A percentile compares a stretch with the other conserved stretches of the same genome.
These are phyloP conservation scores for Boletus rubropictus DNA, from an alignment of 768 basidiomycete species.

Conservation along the genomic window DNA sequence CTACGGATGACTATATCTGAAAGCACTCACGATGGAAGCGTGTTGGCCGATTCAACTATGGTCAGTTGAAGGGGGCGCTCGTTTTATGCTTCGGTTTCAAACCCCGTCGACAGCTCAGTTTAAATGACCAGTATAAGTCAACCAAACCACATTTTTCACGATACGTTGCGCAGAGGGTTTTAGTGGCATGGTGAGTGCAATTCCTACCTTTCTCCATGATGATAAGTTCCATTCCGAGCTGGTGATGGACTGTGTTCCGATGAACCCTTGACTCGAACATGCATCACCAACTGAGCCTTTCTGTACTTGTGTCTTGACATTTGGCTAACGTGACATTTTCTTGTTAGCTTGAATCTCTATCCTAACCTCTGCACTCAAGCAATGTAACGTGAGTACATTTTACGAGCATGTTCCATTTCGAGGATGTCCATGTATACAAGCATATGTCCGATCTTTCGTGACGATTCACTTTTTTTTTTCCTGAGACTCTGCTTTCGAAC, in stretches of 20 bases:
- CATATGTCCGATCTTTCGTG: conserved; percentile 68
- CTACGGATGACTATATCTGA: neutral
- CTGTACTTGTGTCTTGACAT: conserved; percentile 17
- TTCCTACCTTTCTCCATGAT: conserved; percentile 38
- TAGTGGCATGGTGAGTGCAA: conserved; percentile 30
- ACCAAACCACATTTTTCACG: neutral
- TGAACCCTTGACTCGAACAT: conserved; percentile 74
- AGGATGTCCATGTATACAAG: conserved; percentile 61
- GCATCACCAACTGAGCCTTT: conserved; percentile 53
- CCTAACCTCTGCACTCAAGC: neutral
- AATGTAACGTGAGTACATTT: conserved; percentile 7
- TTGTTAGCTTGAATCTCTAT: neutral
- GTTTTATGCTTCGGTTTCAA: conserved; percentile 6
- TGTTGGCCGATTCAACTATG: neutral
- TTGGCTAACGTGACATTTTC: neutral
- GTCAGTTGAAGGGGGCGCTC: neutral
- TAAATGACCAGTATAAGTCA: neutral
- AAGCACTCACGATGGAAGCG: conserved; percentile 11
- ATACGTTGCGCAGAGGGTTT: no score
- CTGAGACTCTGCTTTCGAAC: conserved; percentile 37
- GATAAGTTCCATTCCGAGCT: conserved; percentile 69
- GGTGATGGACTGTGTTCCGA: conserved; percentile 52
- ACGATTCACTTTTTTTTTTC: conserved; percentile 45
- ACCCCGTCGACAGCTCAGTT: conserved; percentile 30
- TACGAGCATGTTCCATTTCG: conserved; percentile 10